phyloP scores from a whole-genome alignment of 2,329 filamentous ascomycete genomes.

The Diaporthe aspalathi region DNA sequence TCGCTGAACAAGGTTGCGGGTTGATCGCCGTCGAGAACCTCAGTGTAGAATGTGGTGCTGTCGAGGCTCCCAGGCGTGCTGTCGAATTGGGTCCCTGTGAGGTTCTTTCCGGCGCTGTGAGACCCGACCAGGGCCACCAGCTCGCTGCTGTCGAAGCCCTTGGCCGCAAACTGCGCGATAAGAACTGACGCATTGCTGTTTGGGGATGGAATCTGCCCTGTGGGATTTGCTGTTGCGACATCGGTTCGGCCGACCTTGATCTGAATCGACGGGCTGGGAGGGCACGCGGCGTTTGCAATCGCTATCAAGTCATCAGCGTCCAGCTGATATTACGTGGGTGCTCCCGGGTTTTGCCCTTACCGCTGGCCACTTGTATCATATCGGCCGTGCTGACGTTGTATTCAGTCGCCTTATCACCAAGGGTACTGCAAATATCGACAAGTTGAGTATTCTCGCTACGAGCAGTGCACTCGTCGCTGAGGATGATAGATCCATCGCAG shows the following conservation, averaged over 20 bases:
- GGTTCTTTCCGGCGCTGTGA: slow-evolving; percentile 44
- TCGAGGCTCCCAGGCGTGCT: slow-evolving; percentile 42
- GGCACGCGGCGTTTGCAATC: slow-evolving; percentile 42
- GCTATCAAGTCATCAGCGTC: slow-evolving; percentile 35
- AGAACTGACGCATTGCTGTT: slow-evolving; percentile 41
- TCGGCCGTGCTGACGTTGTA: slow-evolving; percentile 45
- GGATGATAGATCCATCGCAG: slow-evolving; percentile 47
- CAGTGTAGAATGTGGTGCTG: slow-evolving; percentile 43
- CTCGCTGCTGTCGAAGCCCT: slow-evolving; percentile 44
- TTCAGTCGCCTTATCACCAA: slow-evolving; percentile 42
- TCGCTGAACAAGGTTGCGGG: slow-evolving; percentile 44
- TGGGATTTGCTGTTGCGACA: slow-evolving; percentile 42
- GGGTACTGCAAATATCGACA: slow-evolving; percentile 42
- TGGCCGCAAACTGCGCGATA: slow-evolving; percentile 42
- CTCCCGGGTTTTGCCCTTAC: slow-evolving; percentile 38
- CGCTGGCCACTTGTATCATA: slow-evolving; percentile 47
- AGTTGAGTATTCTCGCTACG: slow-evolving; percentile 45
- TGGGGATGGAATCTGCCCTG: slow-evolving; percentile 40
- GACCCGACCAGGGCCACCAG: slow-evolving; percentile 45
- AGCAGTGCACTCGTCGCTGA: slow-evolving; percentile 45
- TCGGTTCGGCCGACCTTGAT: slow-evolving; percentile 45
- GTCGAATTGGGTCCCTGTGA: slow-evolving; percentile 42
- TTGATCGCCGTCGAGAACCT: slow-evolving; percentile 43
- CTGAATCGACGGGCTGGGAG: slow-evolving; percentile 42
- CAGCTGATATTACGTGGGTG: neutral